Evolutionary conservation across 768 basidiomycete species (phyloP).

Genomic region (Lentinus tigrinus): DNA sequence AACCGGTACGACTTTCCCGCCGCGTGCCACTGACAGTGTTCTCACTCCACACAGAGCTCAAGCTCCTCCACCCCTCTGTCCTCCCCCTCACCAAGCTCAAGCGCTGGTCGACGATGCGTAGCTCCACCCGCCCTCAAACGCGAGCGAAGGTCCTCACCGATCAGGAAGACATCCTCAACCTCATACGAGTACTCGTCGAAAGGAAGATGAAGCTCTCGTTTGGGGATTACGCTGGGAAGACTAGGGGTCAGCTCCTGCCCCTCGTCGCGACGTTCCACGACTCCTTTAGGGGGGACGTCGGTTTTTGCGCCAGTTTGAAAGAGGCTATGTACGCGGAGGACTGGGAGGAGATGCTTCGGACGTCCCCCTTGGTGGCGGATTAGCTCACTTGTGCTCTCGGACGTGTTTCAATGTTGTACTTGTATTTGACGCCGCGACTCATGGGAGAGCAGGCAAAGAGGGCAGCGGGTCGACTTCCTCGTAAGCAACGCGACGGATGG

Average conservation of each 20-base stretch:
- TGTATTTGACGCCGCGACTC: too few species aligned
- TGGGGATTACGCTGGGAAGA: not conserved
- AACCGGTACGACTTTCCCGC: not conserved
- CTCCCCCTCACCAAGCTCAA: constrained; percentile 1
- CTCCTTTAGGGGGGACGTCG: not conserved
- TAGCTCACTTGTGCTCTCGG: too few species aligned
- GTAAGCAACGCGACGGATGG: too few species aligned
- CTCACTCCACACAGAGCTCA: not conserved
- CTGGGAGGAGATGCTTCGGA: not conserved
- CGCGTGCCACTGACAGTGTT: not conserved
- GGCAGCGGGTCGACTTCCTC: too few species aligned
- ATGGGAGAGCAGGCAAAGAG: too few species aligned
- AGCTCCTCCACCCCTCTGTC: not conserved
- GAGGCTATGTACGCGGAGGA: not conserved
- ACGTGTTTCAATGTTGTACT: too few species aligned
- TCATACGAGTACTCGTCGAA: not conserved
- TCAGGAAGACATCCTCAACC: not conserved
- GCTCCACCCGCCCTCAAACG: not conserved
- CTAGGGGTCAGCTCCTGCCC: not conserved
- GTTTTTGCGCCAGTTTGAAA: not conserved
- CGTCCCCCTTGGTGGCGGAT: not conserved
- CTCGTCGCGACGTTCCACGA: not conserved
- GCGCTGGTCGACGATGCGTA: not conserved
- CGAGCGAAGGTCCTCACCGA: not conserved
- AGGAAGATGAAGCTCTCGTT: not conserved